Base-by-base conservation (phyloP, 805 yeast species). In the Sugiyamaella chiloensis region DNA sequence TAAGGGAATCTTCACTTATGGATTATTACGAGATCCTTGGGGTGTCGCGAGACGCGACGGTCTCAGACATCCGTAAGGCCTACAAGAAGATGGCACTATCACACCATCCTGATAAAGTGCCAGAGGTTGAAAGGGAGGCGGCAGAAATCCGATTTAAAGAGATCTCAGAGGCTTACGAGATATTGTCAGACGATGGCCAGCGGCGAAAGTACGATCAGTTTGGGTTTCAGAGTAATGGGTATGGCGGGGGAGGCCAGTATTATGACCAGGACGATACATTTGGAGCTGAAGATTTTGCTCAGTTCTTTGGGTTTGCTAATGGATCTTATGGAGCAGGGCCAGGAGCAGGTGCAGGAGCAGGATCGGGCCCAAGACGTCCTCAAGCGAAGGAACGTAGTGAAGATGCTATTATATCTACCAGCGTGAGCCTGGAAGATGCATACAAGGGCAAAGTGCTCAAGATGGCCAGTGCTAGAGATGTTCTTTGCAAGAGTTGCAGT, bases 101-200 rank as follows among this genome's bases (percentile, higher is more conserved):
- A 51, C 79, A 82, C 58, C 98, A 91, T 66, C 98, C 98, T 0
- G 98, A 91, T 65, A 91, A 93, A 62, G 89, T 80, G 1, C 63
- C 79, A 0, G 87, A 80, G 54, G 79, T 77, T 7, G 80, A 79
- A 19, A 72, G 93, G 50, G 83, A 73, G 12, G 78, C 71, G 16
- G 85, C 95, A 2, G 97, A 88, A 65, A 70, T 76, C 52, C 78
- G 75, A 60, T 91, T 91, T 67, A 91, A 91, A 64, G 90, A 84
- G 57, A 78, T 91, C 48, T 76, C 83, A 16, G 85, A 83, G 52
- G 98, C 98, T 0, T 91, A 91, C 63, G 96, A 88, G 61, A 70
- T 85, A 2, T 68, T 91, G 50, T 78, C 80, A 24, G 95, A 90
- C 62, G 95, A 65, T 32, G 59, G 55, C 6, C 46, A 52, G 40